Conservation (phyloP, 495 filamentous ascomycete genomes). For the Pseudotulostoma volvatum region DNA sequence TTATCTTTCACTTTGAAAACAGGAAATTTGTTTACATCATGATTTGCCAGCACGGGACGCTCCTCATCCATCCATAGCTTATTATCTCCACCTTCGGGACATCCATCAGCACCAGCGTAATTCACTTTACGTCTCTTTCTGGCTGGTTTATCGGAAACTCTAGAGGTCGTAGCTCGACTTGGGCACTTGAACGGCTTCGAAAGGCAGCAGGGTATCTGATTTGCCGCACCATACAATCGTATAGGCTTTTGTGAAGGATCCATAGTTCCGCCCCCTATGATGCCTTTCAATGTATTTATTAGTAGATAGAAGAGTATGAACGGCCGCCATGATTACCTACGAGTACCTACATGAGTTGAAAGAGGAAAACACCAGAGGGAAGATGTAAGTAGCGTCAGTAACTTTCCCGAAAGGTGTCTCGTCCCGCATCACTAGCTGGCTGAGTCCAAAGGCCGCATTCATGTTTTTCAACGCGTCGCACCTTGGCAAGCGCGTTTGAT, state of each 20-base stretch:
- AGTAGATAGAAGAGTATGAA: no score
- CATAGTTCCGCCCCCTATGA: not conserved
- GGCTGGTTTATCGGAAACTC: conserved; percentile 63
- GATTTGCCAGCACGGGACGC: conserved; percentile 65
- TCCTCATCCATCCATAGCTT: conserved; percentile 83
- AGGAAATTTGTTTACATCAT: conserved; percentile 79
- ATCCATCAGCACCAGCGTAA: conserved; percentile 68
- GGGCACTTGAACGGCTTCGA: conserved; percentile 88
- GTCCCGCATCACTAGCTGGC: no score
- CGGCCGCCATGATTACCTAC: no score
- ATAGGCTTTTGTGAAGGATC: conserved; percentile 10
- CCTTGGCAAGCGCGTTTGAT: no score
- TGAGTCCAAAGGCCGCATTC: no score
- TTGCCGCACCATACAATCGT: conserved; percentile 19
- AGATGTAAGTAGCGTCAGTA: no score
- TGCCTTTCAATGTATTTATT: no score
- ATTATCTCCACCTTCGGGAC: conserved; percentile 46
- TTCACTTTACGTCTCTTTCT: conserved; percentile 81
- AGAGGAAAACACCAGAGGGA: no score
- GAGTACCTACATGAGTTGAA: no score
- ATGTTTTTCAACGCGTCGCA: no score
- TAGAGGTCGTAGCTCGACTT: conserved; percentile 52
- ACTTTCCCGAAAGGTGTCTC: no score
- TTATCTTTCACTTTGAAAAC: conserved; percentile 86
- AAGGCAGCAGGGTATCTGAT: conserved; percentile 51